Base-by-base conservation (phyloP, 169 alveolate genomes). In the Miamiensis avidus region DNA sequence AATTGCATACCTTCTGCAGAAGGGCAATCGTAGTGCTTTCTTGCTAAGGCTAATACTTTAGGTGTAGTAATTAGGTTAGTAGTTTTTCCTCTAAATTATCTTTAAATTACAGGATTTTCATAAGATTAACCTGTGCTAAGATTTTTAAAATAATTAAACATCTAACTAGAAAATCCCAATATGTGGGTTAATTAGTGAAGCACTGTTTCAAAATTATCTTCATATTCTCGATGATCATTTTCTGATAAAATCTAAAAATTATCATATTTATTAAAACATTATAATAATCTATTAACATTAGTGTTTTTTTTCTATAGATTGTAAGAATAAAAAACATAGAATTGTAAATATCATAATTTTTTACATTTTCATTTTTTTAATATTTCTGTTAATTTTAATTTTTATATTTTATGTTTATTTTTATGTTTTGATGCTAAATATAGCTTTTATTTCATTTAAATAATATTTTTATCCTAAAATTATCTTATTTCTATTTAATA, bases 1-100 rank as follows among this genome's bases (percentile, higher is more conserved):
- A 89, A 65, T 29, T 76, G 89, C 11, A 89, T 83, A 31, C 92
- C 95, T 30, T 29, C 73, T 6, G 89, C 28, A 76, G 78, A n/a
- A 0, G 85, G 74, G 34, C 95, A 92, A 72, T 69, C 78, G 69
- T 81, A 89, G 76, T 88, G 85, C 29, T 84, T 74, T 78, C 84
- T 82, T 0, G 93, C 93, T 33, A 28, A 25, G 29, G 34, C 86
- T 25, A 85, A 4, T 20, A 92, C 92, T 49, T 88, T 86, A 16
- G 91, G 85, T 25, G 92, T 74, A 32, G 73, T 83, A 0, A 91
- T 26, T 27, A 84, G 30, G 15, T 29, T 31, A 27, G 33, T 78
- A 29, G 34, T 30, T 72, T 15, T 31, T 25, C 26, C 75, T 65
- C 75, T 16, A 0, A 34, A 15, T n/a, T 29, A 28, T 15, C 34